These are phyloP conservation scores for Escovopsis weberi DNA, from an alignment of 2,329 filamentous ascomycete genomes.

Conservation along the genomic window DNA sequence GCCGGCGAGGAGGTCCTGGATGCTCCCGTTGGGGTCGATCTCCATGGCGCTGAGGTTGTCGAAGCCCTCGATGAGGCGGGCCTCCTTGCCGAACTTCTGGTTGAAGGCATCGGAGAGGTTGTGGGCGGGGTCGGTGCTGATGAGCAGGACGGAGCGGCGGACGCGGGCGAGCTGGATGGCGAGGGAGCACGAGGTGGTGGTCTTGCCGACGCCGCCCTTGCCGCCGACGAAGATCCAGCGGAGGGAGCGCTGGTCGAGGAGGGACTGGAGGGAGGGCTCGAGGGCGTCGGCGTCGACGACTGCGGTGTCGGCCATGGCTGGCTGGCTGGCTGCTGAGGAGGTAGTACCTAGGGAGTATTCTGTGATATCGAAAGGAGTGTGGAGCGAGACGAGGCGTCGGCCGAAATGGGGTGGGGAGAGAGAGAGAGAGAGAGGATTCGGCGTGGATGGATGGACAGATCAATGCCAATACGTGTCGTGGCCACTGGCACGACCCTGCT, in stretches of 20 bases:
- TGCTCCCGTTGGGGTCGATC: conserved; percentile 95
- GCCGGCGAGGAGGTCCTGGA: conserved; percentile 80
- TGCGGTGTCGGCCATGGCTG: conserved; percentile 25
- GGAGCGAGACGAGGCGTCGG: neutral
- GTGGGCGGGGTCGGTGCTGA: conserved; percentile 96
- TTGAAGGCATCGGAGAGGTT: conserved; percentile 96
- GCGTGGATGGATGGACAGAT: too few relatives aligned
- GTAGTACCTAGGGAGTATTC: neutral
- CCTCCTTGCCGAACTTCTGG: conserved; percentile 99
- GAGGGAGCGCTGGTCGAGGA: conserved; percentile 87
- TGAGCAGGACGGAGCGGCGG: conserved; percentile 89
- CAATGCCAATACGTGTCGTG: too few relatives aligned
- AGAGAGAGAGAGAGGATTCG: too few relatives aligned
- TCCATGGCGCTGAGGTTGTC: conserved; percentile 96
- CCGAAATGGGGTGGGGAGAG: too few relatives aligned
- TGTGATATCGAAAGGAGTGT: neutral
- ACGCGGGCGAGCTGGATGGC: conserved; percentile 94
- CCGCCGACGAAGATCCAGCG: conserved; percentile 99
- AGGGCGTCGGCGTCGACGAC: conserved; percentile 51
- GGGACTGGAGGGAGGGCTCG: conserved; percentile 84
- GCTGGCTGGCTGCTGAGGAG: too few relatives aligned
- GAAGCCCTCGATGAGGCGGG: conserved; percentile 80
- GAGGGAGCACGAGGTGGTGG: conserved; percentile 96
- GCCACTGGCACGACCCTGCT: too few relatives aligned
- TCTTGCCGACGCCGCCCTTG: conserved; percentile 97